Evolutionary conservation across 495 filamentous ascomycete species (phyloP).

Genomic region (Penicillium pulvis): DNA sequence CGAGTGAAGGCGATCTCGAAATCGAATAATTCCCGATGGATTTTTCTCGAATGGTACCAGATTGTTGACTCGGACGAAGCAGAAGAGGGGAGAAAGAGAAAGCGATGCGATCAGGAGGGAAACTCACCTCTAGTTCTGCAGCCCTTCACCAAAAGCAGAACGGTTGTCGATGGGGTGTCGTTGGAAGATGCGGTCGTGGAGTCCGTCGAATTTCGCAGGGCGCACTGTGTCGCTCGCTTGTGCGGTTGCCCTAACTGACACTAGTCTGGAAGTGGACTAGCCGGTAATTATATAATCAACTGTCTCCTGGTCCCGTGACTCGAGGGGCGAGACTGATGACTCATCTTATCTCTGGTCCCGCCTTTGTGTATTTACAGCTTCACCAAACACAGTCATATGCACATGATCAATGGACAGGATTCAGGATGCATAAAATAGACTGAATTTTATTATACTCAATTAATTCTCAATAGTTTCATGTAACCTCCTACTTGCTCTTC

Average conservation of each 20-base stretch:
- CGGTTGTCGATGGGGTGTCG: constrained; percentile 49
- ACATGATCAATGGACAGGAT: background rate
- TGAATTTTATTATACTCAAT: background rate
- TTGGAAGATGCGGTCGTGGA: constrained; percentile 45
- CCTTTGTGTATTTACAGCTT: background rate
- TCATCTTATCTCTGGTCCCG: constrained; percentile 1
- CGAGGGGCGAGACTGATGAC: background rate
- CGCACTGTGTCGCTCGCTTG: constrained; percentile 49
- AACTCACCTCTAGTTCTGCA: constrained; percentile 53
- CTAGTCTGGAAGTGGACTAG: constrained; percentile 30
- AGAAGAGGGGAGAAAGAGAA: constrained; percentile 26
- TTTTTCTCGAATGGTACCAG: constrained; percentile 14
- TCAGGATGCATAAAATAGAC: background rate
- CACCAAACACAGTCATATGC: background rate
- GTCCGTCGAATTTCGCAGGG: constrained; percentile 49
- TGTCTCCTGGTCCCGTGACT: background rate
- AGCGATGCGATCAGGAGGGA: constrained; percentile 18
- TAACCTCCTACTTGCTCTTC: constrained; percentile 22
- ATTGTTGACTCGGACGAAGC: constrained; percentile 32
- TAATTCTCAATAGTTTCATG: background rate
- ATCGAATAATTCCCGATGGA: constrained; percentile 18
- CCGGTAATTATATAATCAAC: constrained; percentile 14
- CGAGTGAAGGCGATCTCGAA: constrained; percentile 20
- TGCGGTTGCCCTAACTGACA: constrained; percentile 45
- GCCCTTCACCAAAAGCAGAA: constrained; percentile 54